Conservation (phyloP, 441 rosid species). For the Adansonia rubrostipa region DNA sequence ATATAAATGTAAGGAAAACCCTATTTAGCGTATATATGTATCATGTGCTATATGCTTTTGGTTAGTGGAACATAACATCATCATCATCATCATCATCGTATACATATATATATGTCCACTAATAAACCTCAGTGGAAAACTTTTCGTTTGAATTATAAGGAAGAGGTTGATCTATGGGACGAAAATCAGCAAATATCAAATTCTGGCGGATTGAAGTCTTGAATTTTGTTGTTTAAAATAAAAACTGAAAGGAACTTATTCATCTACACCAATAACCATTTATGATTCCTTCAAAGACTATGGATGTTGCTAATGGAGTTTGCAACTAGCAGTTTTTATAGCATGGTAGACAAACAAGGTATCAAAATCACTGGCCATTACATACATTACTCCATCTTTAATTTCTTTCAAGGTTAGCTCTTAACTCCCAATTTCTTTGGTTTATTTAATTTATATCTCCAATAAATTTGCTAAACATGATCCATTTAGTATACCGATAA, state of each 20-base stretch:
- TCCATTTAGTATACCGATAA: not conserved
- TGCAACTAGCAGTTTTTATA: not conserved
- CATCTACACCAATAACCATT: not conserved
- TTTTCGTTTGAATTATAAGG: not conserved
- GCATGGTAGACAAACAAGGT: not conserved
- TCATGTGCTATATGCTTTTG: too few species aligned
- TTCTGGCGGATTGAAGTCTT: not conserved
- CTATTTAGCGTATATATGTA: too few species aligned
- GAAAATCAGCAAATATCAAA: not conserved
- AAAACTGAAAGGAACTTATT: not conserved
- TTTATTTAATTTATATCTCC: not conserved
- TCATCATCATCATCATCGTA: too few species aligned
- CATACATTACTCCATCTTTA: not conserved
- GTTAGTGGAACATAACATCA: too few species aligned
- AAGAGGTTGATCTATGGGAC: not conserved
- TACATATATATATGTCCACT: too few species aligned
- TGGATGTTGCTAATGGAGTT: not conserved
- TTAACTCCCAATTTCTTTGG: not conserved
- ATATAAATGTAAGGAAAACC: too few species aligned
- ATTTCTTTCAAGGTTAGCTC: not conserved
- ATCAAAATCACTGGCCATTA: not conserved
- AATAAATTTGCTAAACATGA: not conserved
- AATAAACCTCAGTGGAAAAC: too few species aligned
- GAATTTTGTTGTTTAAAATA: not conserved
- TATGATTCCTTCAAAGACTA: not conserved